phyloP scores from a whole-genome alignment of 768 basidiomycete species.

The Chalciporus sphaerocephalus region DNA sequence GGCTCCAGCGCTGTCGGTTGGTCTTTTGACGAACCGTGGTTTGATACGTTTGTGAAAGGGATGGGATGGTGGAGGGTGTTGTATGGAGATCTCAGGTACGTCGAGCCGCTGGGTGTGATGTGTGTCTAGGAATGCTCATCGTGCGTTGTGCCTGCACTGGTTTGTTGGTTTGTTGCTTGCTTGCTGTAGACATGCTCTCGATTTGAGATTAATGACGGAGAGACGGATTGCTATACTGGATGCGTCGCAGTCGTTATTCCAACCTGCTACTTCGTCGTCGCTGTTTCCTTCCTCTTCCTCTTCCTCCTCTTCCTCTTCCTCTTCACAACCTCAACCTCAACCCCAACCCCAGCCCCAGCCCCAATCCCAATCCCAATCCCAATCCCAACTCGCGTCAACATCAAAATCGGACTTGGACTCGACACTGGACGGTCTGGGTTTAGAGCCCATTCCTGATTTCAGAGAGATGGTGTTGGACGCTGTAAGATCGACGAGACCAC shows the following conservation, averaged over 20 bases:
- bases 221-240: constrained; percentile 71
- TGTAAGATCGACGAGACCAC: constrained; percentile 35
- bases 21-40: constrained; percentile 27
- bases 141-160: too few relatives aligned
- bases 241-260: constrained; percentile 59
- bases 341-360: background rate
- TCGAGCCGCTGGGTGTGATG: too few relatives aligned
- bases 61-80: constrained; percentile 79
- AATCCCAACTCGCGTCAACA: too few relatives aligned
- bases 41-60: constrained; percentile 74
- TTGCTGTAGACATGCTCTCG: constrained; percentile 65
- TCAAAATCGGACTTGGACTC: background rate
- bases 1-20: too few relatives aligned
- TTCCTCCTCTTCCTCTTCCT: background rate
- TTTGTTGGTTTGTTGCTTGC: background rate
- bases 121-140: too few relatives aligned
- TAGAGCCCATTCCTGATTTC: constrained; percentile 62
- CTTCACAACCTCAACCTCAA: background rate
- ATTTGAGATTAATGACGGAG: constrained; percentile 69
- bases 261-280: background rate
- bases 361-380: background rate
- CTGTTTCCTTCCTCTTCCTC: too few relatives aligned
- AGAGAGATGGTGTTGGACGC: constrained; percentile 45
- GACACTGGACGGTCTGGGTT: constrained; percentile 27
- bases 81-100: constrained; percentile 62